Base-by-base conservation (phyloP, 768 basidiomycete species). In the Russula sp. region DNA sequence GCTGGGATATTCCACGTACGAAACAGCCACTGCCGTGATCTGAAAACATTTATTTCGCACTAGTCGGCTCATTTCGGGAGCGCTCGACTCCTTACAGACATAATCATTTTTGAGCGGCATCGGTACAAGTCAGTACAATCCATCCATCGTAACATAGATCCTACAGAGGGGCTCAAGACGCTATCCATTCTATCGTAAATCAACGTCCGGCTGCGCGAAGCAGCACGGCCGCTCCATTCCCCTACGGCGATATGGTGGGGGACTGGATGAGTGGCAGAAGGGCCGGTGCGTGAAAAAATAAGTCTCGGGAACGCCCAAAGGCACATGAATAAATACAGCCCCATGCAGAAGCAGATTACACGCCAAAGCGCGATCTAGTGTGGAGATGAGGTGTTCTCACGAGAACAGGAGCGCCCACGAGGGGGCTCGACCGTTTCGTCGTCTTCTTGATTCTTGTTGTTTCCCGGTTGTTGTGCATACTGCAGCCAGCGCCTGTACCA, bases 401-500 rank as follows among this genome's bases (percentile, higher is more conserved):
- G 63, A 44, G 58, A 45, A 39, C 2, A 27, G 3, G 59, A 32
- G n/a, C 63, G 63, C 34, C 63, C 63, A 16, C 63, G 58, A 14
- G 53, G 40, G 3, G 48, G 6, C 8, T 64, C 63, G 14, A 44
- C 63, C 6, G 18, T 37, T 37, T 64, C 59, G 27, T 59, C 63
- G 1, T 51, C 63, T 20, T 60, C 54, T 13, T 16, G 14, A 10
- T 22, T 22, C 10, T 4, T 60, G n/a, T 22, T 31, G 40, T 48
- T 27, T 49, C 47, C 53, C 3, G 47, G 35, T 47, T 47, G 62
- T 40, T 51, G 57, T 16, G 10, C 45, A 37, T 39, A 35, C 55
- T 81, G 76, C 49, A 83, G 70, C 87, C 87, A 88, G 32, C 78
- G 77, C 57, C 80, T 77, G 73, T 88, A 91, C 87, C 89, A 94